phyloP scores from a whole-genome alignment of 2,329 filamentous ascomycete species.

The Paracoccidioides brasiliensis region DNA sequence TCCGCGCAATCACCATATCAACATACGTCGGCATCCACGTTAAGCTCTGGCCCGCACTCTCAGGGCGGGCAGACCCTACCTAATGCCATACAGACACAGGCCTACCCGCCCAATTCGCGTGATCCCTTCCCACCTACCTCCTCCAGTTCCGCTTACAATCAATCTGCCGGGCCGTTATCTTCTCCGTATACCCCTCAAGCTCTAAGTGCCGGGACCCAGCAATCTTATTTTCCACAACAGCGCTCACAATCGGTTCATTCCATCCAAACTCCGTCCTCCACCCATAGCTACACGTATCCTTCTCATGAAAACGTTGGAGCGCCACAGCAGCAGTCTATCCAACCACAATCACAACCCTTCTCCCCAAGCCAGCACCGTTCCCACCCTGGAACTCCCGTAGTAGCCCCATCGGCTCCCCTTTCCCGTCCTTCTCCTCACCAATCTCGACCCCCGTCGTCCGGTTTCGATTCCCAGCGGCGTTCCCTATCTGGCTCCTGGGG shows the following conservation, averaged over 20 bases:
- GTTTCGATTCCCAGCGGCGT: slow-evolving; percentile 22
- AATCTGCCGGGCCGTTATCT: slow-evolving; percentile 18
- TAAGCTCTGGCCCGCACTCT: slow-evolving; percentile 17
- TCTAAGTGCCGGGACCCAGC: slow-evolving; percentile 22
- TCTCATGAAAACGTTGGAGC: slow-evolving; percentile 24
- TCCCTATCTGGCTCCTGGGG: slow-evolving; percentile 22
- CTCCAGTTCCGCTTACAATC: slow-evolving; percentile 12
- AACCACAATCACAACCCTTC: slow-evolving; percentile 22
- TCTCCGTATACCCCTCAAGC: slow-evolving; percentile 30
- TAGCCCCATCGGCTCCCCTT: slow-evolving; percentile 28
- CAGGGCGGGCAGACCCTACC: slow-evolving; percentile 21
- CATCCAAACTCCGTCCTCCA: slow-evolving; percentile 23
- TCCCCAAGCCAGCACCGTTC: slow-evolving; percentile 14
- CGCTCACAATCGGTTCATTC: slow-evolving; percentile 26
- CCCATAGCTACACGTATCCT: slow-evolving; percentile 22
- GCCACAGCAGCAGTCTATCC: slow-evolving; percentile 20
- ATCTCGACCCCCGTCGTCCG: slow-evolving; percentile 25
- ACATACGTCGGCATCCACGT: slow-evolving; percentile 21
- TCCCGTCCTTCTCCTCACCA: slow-evolving; percentile 25
- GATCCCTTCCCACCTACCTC: slow-evolving; percentile 21
- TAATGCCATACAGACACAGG: slow-evolving; percentile 2
- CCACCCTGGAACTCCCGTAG: slow-evolving; percentile 35
- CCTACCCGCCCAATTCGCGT: slow-evolving; percentile 17
- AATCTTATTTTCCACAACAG: slow-evolving; percentile 23
- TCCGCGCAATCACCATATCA: slow-evolving; percentile 30